A percentile compares a stretch with the other conserved stretches of the same genome.
Conservation (phyloP, 192 early-diverging fungal species). For the Phlyctochytrium planicorne region DNA sequence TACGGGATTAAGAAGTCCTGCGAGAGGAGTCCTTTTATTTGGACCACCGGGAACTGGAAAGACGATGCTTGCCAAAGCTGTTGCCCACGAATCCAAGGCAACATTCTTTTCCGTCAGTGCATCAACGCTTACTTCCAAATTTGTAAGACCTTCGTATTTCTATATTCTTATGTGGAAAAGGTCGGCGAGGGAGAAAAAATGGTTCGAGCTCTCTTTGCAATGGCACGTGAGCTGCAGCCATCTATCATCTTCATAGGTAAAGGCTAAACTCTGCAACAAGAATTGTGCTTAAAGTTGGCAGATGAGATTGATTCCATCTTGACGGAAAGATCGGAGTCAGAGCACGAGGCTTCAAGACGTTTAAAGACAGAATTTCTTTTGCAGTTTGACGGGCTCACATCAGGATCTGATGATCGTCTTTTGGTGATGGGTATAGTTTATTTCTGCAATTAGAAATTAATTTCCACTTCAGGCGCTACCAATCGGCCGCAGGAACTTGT, state of each 20-base stretch:
- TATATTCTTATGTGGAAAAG: conserved; percentile 2
- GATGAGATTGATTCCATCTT: conserved; percentile 60
- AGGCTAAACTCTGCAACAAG: conserved; percentile 1
- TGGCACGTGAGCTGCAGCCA: conserved; percentile 52
- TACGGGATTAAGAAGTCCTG: conserved; percentile 51
- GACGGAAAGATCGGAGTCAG: conserved; percentile 46
- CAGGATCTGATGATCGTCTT: conserved; percentile 35
- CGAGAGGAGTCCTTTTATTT: conserved; percentile 51
- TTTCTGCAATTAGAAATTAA: neutral
- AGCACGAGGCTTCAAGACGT: conserved; percentile 55
- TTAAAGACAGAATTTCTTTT: conserved; percentile 60
- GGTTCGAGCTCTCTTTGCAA: conserved; percentile 50
- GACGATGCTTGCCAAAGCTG: conserved; percentile 60
- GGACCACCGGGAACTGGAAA: conserved; percentile 60
- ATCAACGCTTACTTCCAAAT: conserved; percentile 55
- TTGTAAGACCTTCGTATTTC: conserved; percentile 25
- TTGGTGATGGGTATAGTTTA: conserved; percentile 41
- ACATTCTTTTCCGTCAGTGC: conserved; percentile 58
- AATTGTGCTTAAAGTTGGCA: conserved; percentile 1
- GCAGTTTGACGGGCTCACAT: conserved; percentile 55
- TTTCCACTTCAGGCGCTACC: conserved; percentile 43
- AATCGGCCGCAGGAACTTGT: conserved; percentile 58
- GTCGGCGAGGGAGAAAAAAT: conserved; percentile 62
- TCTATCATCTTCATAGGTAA: conserved; percentile 55
- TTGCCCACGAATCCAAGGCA: conserved; percentile 50